Conservation (phyloP, 176 grass and related monocot genomes). For the Carex pumila region DNA sequence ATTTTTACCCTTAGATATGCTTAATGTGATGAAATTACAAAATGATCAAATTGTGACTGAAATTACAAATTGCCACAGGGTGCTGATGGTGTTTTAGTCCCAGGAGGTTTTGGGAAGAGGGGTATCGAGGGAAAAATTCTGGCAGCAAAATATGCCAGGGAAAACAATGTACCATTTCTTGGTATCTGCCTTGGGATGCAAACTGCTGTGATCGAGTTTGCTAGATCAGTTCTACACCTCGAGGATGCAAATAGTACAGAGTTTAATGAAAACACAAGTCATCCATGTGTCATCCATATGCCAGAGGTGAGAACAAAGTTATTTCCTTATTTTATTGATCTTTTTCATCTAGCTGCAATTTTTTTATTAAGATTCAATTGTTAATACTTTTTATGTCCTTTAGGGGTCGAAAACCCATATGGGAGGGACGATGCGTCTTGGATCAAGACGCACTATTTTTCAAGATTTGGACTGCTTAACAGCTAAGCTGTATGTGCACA, state of each 20-base stretch:
- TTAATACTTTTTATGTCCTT: neutral
- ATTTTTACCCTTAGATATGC: neutral
- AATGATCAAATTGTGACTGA: neutral
- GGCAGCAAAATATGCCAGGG: constrained; percentile 40
- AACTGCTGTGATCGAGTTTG: constrained; percentile 42
- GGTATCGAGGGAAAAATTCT: constrained; percentile 42
- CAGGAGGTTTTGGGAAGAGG: constrained; percentile 40
- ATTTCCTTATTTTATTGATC: neutral
- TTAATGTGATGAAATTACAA: neutral
- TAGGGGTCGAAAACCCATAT: constrained; percentile 34
- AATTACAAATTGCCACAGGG: constrained; percentile 27
- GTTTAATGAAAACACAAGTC: constrained; percentile 25
- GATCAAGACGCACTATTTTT: constrained; percentile 40
- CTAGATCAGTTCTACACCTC: constrained; percentile 32
- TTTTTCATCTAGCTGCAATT: neutral
- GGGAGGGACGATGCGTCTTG: constrained; percentile 44
- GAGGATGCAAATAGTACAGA: constrained; percentile 38
- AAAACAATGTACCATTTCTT: constrained; percentile 47
- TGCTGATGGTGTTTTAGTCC: constrained; percentile 54
- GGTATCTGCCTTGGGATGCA: constrained; percentile 64
- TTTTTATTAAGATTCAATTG: constrained; percentile 6
- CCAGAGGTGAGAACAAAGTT: constrained; percentile 32
- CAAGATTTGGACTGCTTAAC: constrained; percentile 30
- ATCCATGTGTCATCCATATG: constrained; percentile 42
- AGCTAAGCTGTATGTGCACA: constrained; percentile 42